These are phyloP conservation scores for Alternaria dauci DNA, from an alignment of 2,329 filamentous ascomycete genomes.

Conservation along the genomic window DNA sequence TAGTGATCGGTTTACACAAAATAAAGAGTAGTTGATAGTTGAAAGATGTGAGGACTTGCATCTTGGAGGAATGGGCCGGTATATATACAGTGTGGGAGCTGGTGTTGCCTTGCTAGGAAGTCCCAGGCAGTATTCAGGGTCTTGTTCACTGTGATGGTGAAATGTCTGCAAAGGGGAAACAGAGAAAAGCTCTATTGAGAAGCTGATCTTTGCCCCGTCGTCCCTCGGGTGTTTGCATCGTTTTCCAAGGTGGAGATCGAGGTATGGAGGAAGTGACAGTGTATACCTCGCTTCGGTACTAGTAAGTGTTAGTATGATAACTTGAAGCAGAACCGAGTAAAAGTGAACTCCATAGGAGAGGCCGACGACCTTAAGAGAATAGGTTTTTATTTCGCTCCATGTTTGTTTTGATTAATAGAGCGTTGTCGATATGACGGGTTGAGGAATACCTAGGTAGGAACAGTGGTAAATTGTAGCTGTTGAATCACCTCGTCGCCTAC, in stretches of 20 bases:
- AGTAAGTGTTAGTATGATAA: too few relatives aligned
- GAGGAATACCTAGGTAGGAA: too few relatives aligned
- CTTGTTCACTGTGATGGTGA: neutral
- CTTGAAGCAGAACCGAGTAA: too few relatives aligned
- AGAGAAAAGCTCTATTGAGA: neutral
- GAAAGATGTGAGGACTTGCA: neutral
- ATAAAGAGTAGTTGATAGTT: neutral
- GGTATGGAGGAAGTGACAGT: too few relatives aligned
- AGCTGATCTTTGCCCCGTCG: neutral
- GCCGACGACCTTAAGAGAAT: too few relatives aligned
- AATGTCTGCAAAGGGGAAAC: neutral
- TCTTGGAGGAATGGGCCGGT: neutral
- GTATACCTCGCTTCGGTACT: too few relatives aligned
- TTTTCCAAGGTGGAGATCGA: too few relatives aligned
- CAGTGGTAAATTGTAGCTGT: neutral
- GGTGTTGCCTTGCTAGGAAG: neutral
- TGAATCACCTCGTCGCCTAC: too few relatives aligned
- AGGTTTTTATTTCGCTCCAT: too few relatives aligned
- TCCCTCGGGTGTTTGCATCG: rapidly evolving
- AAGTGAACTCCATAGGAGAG: too few relatives aligned
- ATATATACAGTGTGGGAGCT: neutral
- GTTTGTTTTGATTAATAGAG: too few relatives aligned
- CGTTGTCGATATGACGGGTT: rapidly evolving
- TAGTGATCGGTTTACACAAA: neutral
- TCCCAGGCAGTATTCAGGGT: neutral